Percentiles rank a stretch among this genome's conserved stretches.
phyloP scores from a whole-genome alignment of 2,329 filamentous ascomycete genomes.

The Pseudopithomyces chartarum region DNA sequence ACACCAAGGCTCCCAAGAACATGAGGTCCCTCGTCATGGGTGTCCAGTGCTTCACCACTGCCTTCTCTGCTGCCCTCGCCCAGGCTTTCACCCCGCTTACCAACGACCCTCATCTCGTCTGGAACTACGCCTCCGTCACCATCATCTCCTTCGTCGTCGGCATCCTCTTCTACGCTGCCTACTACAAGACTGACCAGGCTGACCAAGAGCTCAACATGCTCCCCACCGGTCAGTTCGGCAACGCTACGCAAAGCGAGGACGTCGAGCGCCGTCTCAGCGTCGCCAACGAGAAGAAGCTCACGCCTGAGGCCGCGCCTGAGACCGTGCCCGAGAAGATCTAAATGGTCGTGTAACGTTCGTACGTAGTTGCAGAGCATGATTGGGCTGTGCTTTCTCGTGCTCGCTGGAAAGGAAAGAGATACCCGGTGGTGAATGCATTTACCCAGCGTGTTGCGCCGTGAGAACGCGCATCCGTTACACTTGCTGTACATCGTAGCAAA shows the following conservation, averaged over 20 bases:
- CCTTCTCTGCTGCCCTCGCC: conserved; percentile 67
- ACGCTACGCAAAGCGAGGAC: conserved; percentile 30
- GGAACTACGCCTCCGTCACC: conserved; percentile 63
- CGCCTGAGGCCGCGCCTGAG: background rate
- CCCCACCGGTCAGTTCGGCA: conserved; percentile 44
- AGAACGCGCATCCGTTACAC: background rate
- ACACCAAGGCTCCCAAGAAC: conserved; percentile 73
- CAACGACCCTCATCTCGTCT: conserved; percentile 66
- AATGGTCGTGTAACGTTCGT: background rate
- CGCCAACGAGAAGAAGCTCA: conserved; percentile 16
- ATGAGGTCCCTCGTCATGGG: conserved; percentile 73
- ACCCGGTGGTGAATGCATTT: background rate
- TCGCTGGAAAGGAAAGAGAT: background rate
- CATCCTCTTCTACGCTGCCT: conserved; percentile 37
- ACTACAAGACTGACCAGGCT: conserved; percentile 38
- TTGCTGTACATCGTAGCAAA: background rate
- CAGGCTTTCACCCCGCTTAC: conserved; percentile 66
- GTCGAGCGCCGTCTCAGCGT: conserved; percentile 33
- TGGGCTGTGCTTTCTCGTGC: background rate
- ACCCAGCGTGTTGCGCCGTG: background rate
- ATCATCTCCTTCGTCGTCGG: conserved; percentile 43
- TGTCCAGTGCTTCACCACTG: conserved; percentile 69
- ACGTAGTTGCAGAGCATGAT: background rate
- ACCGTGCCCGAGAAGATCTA: conserved; percentile 1
- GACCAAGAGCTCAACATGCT: conserved; percentile 47